Evolutionary conservation across 169 alveolate species (phyloP).

Genomic region (Eimeria falciformis): DNA sequence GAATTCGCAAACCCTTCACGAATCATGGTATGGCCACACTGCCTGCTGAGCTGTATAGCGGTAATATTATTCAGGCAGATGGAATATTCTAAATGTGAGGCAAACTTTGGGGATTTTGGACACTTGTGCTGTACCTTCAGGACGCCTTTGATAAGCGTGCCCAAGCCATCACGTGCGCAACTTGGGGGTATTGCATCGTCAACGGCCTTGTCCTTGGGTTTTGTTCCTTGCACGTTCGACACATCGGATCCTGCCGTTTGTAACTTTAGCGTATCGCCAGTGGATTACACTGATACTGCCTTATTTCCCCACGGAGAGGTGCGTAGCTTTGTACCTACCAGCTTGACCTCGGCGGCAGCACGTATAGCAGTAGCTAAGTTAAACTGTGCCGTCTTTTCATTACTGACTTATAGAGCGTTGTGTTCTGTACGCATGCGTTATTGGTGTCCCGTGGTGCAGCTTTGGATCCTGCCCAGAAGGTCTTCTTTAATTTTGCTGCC

Average conservation of each 20-base stretch:
- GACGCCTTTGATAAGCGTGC: conserved; percentile 49
- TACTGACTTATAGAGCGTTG: no score
- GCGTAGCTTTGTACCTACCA: no score
- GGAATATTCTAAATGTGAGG: no score
- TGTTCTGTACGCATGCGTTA: not conserved
- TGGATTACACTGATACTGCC: not conserved
- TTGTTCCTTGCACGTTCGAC: conserved; percentile 58
- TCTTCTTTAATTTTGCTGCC: conserved; percentile 45
- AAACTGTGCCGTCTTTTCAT: no score
- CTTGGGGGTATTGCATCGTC: conserved; percentile 32
- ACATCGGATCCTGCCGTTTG: not conserved
- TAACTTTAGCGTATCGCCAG: conserved; percentile 33
- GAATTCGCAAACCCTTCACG: not conserved
- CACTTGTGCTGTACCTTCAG: not conserved
- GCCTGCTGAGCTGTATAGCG: no score
- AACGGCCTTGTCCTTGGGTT: conserved; percentile 42
- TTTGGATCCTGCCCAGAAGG: conserved; percentile 37
- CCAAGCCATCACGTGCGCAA: conserved; percentile 10
- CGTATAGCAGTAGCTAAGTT: no score
- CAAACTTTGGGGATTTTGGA: not conserved
- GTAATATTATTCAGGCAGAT: no score
- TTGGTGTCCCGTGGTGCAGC: conserved; percentile 11
- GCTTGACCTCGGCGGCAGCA: no score
- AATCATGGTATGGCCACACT: conserved; percentile 41
- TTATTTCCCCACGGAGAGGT: conserved; percentile 45